Evolutionary conservation across 129 eudicot species (phyloP).

Genomic region (Heracleum sosnowskyi): DNA sequence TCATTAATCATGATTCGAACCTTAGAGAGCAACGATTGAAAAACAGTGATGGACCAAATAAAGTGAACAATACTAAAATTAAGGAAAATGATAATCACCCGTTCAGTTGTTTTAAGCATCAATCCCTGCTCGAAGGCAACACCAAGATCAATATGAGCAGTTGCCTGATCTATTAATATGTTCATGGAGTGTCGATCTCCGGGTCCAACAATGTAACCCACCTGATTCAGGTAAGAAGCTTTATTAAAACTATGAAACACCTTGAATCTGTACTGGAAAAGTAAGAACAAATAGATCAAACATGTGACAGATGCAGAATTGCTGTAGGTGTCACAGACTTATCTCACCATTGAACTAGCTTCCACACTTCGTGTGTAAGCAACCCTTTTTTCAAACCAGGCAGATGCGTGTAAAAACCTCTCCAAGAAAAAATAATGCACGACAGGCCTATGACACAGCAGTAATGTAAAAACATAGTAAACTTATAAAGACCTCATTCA

Average conservation of each 20-base stretch:
- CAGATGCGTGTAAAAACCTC: slow-evolving; percentile 86
- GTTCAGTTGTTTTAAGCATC: slow-evolving; percentile 98
- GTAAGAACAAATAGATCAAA: background rate
- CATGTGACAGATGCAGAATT: background rate
- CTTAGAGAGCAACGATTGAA: background rate
- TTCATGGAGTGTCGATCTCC: slow-evolving; percentile 98
- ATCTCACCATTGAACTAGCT: slow-evolving; percentile 88
- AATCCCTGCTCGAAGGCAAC: slow-evolving; percentile 98
- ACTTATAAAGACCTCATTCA: background rate
- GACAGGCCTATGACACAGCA: slow-evolving; percentile 60
- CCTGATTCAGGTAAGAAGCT: slow-evolving; percentile 29
- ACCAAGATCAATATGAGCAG: slow-evolving; percentile 97
- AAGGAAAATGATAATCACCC: slow-evolving; percentile 38
- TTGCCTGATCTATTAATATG: slow-evolving; percentile 82
- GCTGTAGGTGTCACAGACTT: slow-evolving; percentile 1
- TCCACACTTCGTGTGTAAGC: slow-evolving; percentile 98
- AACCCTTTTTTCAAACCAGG: slow-evolving; percentile 94
- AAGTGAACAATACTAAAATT: background rate
- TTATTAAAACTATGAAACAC: background rate
- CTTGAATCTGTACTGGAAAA: too few species aligned
- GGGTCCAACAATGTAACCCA: slow-evolving; percentile 97
- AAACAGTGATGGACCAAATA: background rate
- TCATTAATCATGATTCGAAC: background rate
- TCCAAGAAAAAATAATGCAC: slow-evolving; percentile 94
- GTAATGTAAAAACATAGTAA: background rate